Evolutionary conservation across 805 yeast species (phyloP), one percentile per base, ranked within the genome.

Genomic region (Candida manassasensis): DNA sequence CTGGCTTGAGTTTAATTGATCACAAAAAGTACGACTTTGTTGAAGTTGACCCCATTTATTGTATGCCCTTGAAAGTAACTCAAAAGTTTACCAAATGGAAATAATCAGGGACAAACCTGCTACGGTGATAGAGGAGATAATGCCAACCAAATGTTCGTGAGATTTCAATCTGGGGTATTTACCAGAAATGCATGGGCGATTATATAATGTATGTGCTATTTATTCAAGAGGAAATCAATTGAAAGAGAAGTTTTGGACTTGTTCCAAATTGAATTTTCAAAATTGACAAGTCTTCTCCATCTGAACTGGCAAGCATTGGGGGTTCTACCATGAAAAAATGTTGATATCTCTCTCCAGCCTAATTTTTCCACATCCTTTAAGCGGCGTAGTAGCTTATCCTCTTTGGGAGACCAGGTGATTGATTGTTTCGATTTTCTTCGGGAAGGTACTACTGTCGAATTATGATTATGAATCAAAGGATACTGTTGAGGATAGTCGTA

Each of bases 51-150:
- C 96, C 99, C 0, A 71, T 81, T 3, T 89, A 86, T 56, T 90
- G 97, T 52, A 69, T 93, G 69, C 95, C 97, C 3, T 45, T 39
- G n/a, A 45, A 50, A 3, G 55, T 71, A 2, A 66, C 79, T 4
- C 42, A 53, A 21, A 54, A 53, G 21, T 48, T 65, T 24, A 46
- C 39, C 19, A 49, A 52, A 34, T 59, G 66, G 66, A 87, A 86
- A 61, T 87, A 88, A 59, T 83, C 94, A 48, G 96, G n/a, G n/a
- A n/a, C n/a, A n/a, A n/a, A n/a, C 88, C 60, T 90, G 98, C 61
- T 93, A 90, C 70, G 98, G 98, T 46, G 97, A 90, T 61, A 90
- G 90, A 61, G 95, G 95, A 31, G 98, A 90, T 59, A 82, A 87
- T 38, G 97, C 89, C 46, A 83, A 79, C 52, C 85, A 87, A 52